Evolutionary conservation across 2,329 filamentous ascomycete species (phyloP).

Genomic region (Chaetothyriales sp.): DNA sequence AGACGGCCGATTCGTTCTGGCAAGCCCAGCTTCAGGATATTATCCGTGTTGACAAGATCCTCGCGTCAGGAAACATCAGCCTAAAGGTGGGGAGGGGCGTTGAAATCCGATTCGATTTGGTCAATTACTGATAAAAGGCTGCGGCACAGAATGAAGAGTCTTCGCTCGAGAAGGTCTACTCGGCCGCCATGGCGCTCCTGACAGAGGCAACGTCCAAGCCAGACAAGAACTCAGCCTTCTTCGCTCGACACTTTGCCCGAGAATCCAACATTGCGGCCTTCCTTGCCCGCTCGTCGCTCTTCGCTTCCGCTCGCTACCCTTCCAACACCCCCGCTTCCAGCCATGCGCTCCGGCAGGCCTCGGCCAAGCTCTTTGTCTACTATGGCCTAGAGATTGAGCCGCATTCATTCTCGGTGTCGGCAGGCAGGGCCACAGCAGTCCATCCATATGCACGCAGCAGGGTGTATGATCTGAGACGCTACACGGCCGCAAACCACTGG

Average conservation of each 20-base stretch:
- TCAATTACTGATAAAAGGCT: background rate
- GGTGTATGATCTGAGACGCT: conserved; percentile 60
- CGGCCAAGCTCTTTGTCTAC: conserved; percentile 55
- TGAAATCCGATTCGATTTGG: conserved; percentile 21
- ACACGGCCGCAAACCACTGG: conserved; percentile 48
- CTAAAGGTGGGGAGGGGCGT: conserved; percentile 22
- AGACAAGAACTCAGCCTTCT: conserved; percentile 30
- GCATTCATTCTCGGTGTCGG: conserved; percentile 7
- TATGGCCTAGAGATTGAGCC: conserved; percentile 45
- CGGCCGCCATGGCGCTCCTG: conserved; percentile 25
- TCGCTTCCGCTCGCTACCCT: conserved; percentile 37
- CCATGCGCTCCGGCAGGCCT: conserved; percentile 41
- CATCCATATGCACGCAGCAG: conserved; percentile 51
- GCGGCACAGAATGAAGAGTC: background rate
- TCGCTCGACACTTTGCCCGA: conserved; percentile 28
- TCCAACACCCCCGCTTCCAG: conserved; percentile 26
- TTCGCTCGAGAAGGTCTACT: conserved; percentile 15
- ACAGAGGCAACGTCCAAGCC: conserved; percentile 27
- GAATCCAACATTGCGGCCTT: conserved; percentile 41
- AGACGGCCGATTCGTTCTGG: conserved; percentile 19
- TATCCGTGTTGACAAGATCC: conserved; percentile 30
- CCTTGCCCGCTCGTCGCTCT: conserved; percentile 50
- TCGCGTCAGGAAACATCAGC: conserved; percentile 26
- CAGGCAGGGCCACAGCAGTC: conserved; percentile 14
- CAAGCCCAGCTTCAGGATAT: conserved; percentile 22